Base-by-base conservation (phyloP, 495 filamentous ascomycete genomes). In the Ramalina intermedia region DNA sequence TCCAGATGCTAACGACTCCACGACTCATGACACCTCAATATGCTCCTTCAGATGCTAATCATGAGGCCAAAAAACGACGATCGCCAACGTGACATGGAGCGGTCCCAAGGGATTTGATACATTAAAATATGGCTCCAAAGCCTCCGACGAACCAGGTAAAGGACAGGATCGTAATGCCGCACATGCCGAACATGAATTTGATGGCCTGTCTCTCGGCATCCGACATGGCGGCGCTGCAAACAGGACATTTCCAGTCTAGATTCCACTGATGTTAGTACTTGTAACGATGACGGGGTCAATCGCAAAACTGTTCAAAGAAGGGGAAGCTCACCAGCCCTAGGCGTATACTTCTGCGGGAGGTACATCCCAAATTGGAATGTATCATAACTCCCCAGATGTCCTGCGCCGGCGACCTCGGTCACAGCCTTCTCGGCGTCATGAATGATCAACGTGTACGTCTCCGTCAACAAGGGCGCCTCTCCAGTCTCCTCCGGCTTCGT, bases 71-170 rank as follows among this genome's bases (percentile, higher is more conserved):
- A 24, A 24, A 24, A 24, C 6, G 23, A 24, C 23, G 23, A 24
- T 24, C 23, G 23, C 23, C 23, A 24, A 6, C 6, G 23, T 24
- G 23, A 24, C 23, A 24, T 6, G 23, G 23, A 24, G 23, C 23
- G 23, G 23, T 24, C 6, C 23, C 23, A 24, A 24, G 29, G 5
- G 1, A 12, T 33, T 33, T 3, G 29, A 33, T 49, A 18, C 44
- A 20, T 58, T 70, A 73, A 54, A 81, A 71, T 43, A 81, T 60
- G 47, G 49, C 64, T 24, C 75, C 83, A 46, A 81, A 70, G 11
- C 75, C 84, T 38, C 74, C 74, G 39, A 86, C 80, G 55, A 95
- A 96, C 84, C 87, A 95, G 44, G 84, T 84, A 61, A 95, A 94
- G 41, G 85, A 86, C 24, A 84, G 53, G 12, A 94, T 67, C 7